phyloP scores from a whole-genome alignment of 306 rosid species.

The Prinsepia uniflora region DNA sequence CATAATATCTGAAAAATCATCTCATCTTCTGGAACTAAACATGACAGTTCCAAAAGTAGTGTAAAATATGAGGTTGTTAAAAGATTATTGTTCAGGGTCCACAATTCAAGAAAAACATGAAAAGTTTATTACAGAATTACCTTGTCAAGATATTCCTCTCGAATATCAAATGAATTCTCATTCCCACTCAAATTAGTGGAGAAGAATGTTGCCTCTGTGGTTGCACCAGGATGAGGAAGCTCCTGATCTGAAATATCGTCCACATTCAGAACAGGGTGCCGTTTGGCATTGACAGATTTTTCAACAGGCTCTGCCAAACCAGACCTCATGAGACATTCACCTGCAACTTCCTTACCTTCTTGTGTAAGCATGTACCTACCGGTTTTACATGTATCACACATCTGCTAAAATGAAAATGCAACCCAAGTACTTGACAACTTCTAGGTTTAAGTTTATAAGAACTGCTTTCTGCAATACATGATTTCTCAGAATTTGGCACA shows the following conservation, averaged over 20 bases:
- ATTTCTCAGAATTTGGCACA: too few relatives aligned
- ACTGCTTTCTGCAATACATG: too few relatives aligned
- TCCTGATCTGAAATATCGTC: slow-evolving; percentile 33
- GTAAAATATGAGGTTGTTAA: neutral
- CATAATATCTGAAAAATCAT: too few relatives aligned
- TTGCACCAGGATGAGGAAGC: slow-evolving; percentile 32
- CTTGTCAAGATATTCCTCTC: slow-evolving; percentile 63
- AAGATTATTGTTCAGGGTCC: neutral
- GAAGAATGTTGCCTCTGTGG: slow-evolving; percentile 41
- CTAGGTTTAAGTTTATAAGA: too few relatives aligned
- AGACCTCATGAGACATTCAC: slow-evolving; percentile 79
- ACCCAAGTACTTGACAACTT: neutral
- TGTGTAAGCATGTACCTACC: slow-evolving; percentile 86
- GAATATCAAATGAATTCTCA: slow-evolving; percentile 49
- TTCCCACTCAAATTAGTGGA: slow-evolving; percentile 25
- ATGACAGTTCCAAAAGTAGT: too few relatives aligned
- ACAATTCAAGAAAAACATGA: neutral
- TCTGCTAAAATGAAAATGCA: neutral
- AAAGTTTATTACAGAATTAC: slow-evolving; percentile 30
- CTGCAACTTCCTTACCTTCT: slow-evolving; percentile 86
- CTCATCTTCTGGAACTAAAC: too few relatives aligned
- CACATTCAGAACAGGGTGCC: slow-evolving; percentile 30
- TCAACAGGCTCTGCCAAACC: slow-evolving; percentile 53
- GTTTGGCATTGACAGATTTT: slow-evolving; percentile 39
- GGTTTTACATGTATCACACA: slow-evolving; percentile 9